Conservation (phyloP, 768 basidiomycete species). For the Xerocomellus dryophilus region DNA sequence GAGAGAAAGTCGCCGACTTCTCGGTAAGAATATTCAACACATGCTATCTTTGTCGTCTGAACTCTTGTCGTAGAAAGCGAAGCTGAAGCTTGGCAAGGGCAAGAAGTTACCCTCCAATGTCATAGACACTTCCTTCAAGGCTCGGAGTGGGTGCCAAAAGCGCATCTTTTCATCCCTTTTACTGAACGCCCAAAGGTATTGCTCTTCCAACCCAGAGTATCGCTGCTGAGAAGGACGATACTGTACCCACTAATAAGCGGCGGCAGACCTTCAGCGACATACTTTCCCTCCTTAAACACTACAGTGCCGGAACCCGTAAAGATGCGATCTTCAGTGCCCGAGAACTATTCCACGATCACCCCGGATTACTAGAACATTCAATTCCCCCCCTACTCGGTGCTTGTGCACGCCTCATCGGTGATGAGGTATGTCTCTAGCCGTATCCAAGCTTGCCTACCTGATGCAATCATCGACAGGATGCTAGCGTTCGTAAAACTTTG, state of each 20-base stretch:
- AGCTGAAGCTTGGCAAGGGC: constrained; percentile 94
- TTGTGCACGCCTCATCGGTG: constrained; percentile 69
- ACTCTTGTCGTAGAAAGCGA: constrained; percentile 70
- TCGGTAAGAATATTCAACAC: constrained; percentile 43
- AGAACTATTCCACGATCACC: constrained; percentile 67
- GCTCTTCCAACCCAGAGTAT: constrained; percentile 86
- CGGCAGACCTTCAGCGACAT: constrained; percentile 77
- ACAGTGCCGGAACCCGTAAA: constrained; percentile 72
- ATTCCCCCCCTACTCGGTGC: constrained; percentile 56
- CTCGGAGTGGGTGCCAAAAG: constrained; percentile 63
- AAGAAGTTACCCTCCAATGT: constrained; percentile 80
- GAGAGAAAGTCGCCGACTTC: constrained; percentile 86
- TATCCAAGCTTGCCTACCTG: not conserved
- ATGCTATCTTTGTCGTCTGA: not conserved
- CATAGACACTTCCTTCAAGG: constrained; percentile 94
- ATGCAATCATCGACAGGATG: constrained; percentile 52
- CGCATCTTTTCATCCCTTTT: not conserved
- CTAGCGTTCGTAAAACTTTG: constrained; percentile 70
- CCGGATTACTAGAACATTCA: constrained; percentile 48
- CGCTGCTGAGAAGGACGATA: constrained; percentile 48
- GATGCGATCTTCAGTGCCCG: constrained; percentile 73
- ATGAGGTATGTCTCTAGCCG: constrained; percentile 57
- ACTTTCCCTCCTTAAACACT: constrained; percentile 75
- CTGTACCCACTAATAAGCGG: constrained; percentile 68
- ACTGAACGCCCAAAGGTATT: constrained; percentile 58